Percentiles rank a stretch among this genome's conserved stretches.
Evolutionary conservation across 805 yeast genomes (phyloP).

Genomic region (Kuraishia piskuri): DNA sequence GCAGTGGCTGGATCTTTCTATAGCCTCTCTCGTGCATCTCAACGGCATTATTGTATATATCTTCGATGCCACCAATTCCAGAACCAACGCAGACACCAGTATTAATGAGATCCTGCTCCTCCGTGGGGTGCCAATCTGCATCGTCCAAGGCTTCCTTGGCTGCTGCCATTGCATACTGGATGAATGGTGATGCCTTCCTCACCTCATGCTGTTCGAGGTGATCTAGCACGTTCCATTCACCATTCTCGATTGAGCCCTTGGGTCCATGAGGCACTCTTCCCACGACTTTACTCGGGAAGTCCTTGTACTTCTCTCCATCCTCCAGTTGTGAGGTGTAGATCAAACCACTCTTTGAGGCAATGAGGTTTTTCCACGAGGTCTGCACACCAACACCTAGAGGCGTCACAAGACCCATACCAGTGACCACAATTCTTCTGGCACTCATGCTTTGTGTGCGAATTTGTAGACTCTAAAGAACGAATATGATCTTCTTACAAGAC

Average conservation of each 20-base stretch:
- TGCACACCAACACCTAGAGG: slow-evolving; percentile 74
- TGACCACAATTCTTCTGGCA: slow-evolving; percentile 67
- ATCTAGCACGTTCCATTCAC: slow-evolving; percentile 43
- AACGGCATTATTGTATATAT: slow-evolving; percentile 54
- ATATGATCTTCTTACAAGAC: not conserved
- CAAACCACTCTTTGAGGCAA: slow-evolving; percentile 49
- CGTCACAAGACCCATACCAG: slow-evolving; percentile 82
- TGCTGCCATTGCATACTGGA: slow-evolving; percentile 75
- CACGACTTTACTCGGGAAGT: slow-evolving; percentile 64
- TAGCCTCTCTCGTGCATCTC: slow-evolving; percentile 43
- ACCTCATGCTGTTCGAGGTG: slow-evolving; percentile 40
- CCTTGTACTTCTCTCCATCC: slow-evolving; percentile 35
- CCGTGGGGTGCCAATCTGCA: slow-evolving; percentile 42
- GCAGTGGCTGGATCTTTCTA: slow-evolving; percentile 72
- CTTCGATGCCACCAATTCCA: slow-evolving; percentile 84
- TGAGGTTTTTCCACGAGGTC: slow-evolving; percentile 43
- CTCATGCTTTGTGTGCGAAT: not conserved
- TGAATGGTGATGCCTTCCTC: slow-evolving; percentile 59
- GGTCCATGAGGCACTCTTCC: slow-evolving; percentile 61
- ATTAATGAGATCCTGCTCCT: slow-evolving; percentile 23
- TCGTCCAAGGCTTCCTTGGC: slow-evolving; percentile 70
- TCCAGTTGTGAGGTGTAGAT: slow-evolving; percentile 40
- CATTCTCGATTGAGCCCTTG: slow-evolving; percentile 22
- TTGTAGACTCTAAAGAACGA: not conserved
- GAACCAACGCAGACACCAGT: slow-evolving; percentile 87